A percentile compares a stretch with the other conserved stretches of the same genome.
Conservation (phyloP, 306 rosid genomes). For the Cicer cuneatum region DNA sequence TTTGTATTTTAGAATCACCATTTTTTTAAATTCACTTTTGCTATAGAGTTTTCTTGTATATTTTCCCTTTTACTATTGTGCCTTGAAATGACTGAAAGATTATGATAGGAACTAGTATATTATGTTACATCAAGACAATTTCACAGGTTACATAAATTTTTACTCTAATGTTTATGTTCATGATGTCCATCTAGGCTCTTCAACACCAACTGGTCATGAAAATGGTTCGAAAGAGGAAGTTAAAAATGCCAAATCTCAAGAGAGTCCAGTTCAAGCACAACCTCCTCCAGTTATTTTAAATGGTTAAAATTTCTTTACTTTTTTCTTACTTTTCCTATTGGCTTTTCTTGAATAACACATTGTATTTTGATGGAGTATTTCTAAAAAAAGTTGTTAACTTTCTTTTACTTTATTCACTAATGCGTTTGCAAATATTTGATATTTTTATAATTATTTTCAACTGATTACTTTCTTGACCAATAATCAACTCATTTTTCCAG, state of each 20-base stretch:
- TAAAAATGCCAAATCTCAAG: background rate
- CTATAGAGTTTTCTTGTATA: background rate
- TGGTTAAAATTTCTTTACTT: conserved; percentile 38
- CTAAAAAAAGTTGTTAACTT: no score
- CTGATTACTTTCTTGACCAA: background rate
- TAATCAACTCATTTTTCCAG: conserved; percentile 37
- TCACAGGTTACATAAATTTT: no score
- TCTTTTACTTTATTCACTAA: background rate
- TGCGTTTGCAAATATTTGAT: background rate
- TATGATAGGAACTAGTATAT: background rate
- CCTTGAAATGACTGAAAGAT: background rate
- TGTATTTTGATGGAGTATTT: no score
- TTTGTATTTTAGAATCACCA: background rate
- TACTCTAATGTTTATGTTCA: background rate
- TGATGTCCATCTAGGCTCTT: conserved; percentile 12
- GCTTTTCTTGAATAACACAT: no score
- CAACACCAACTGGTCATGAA: background rate
- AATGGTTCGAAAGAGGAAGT: conserved; percentile 4
- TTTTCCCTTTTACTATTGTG: conserved; percentile 1
- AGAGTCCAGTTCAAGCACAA: conserved; percentile 24
- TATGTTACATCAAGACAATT: background rate
- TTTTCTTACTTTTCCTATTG: no score
- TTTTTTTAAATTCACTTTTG: background rate
- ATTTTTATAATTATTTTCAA: background rate
- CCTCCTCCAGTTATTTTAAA: background rate